Evolutionary conservation across 441 rosid genomes (phyloP).

Genomic region (Brassica balearica): DNA sequence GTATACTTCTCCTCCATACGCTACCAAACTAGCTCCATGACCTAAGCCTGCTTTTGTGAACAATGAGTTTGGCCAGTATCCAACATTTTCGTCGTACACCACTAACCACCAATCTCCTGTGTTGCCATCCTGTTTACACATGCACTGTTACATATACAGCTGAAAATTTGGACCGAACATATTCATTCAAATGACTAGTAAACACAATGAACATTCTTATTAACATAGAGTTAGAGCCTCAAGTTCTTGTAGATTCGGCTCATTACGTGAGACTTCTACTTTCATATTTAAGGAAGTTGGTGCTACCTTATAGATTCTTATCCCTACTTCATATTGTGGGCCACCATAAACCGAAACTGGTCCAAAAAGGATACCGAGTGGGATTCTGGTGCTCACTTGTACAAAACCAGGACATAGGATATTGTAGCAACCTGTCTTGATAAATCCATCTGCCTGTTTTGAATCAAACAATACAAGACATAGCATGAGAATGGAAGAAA

Average conservation of each 20-base stretch:
- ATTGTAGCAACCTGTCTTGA: constrained; percentile 29
- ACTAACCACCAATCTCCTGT: constrained; percentile 14
- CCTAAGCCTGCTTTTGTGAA: constrained; percentile 12
- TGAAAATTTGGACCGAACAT: neutral
- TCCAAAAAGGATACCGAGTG: constrained; percentile 5
- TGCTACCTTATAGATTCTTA: constrained; percentile 25
- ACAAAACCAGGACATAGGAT: constrained; percentile 33
- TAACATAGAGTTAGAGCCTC: neutral
- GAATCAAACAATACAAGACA: neutral
- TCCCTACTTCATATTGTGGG: neutral
- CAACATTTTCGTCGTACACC: neutral
- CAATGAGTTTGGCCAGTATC: constrained; percentile 16
- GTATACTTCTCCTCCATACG: constrained; percentile 38
- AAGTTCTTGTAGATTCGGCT: neutral
- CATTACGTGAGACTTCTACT: neutral
- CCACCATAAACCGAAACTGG: constrained; percentile 25
- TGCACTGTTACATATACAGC: neutral
- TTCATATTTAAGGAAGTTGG: neutral
- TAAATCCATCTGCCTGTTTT: constrained; percentile 25
- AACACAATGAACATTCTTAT: neutral
- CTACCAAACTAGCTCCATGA: neutral
- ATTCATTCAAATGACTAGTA: neutral
- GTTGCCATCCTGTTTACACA: neutral
- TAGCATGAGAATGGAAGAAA: neutral
- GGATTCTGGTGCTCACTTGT: constrained; percentile 16